Conservation (phyloP, 164 flowering plant genomes). For the Taxillus chinensis region DNA sequence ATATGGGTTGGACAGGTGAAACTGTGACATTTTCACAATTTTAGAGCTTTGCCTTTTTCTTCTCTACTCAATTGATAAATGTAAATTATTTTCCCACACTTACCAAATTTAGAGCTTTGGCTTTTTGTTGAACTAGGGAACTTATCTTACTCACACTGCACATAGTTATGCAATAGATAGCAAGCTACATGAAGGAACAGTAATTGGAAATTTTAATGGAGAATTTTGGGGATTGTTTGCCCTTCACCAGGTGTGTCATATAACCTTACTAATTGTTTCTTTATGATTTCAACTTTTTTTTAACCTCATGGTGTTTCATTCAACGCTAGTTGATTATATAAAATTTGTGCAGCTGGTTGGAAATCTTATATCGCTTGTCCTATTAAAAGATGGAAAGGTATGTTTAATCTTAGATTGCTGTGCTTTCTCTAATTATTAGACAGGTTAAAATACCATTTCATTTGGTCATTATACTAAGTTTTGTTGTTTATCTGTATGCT, state of each 20-base stretch:
- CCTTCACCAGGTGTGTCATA: constrained; percentile 54
- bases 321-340: not conserved
- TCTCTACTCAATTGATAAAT: not conserved
- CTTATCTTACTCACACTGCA: constrained; percentile 85
- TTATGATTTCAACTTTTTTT: not conserved
- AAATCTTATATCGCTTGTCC: constrained; percentile 62
- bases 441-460: not conserved
- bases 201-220: constrained; percentile 85
- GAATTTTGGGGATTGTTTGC: constrained; percentile 94
- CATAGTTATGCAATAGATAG: constrained; percentile 57
- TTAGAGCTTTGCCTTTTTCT: not conserved
- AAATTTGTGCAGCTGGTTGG: constrained; percentile 64
- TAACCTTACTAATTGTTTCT: not conserved
- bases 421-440: not conserved
- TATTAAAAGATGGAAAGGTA: constrained; percentile 58
- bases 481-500: too few relatives aligned
- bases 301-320: not conserved
- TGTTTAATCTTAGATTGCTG: constrained; percentile 7
- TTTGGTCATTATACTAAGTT: not conserved
- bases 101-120: not conserved
- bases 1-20: constrained; percentile 95
- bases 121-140: constrained; percentile 47
- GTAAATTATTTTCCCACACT: not conserved
- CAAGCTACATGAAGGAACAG: constrained; percentile 67
- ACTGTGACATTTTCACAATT: constrained; percentile 1